Conservation (phyloP, 371 early-diverging fungal species). For the Circinella minor region DNA sequence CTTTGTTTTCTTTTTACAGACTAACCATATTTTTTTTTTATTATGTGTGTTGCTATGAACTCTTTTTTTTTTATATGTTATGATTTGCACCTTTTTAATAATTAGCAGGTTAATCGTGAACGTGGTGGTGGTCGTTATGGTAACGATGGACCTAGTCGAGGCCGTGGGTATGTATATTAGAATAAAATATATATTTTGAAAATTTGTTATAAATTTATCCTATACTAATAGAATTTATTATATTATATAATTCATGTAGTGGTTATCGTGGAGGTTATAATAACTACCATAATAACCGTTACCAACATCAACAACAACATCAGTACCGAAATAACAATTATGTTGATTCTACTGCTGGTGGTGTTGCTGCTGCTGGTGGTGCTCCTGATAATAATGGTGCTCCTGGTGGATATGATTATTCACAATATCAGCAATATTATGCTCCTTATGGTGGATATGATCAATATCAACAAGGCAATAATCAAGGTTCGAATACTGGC, state of each 20-base stretch:
- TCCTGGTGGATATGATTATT: constrained; percentile 34
- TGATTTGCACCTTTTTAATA: not conserved
- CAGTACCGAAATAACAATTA: constrained; percentile 13
- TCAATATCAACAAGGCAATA: constrained; percentile 13
- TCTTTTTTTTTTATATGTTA: not conserved
- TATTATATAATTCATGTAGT: not conserved
- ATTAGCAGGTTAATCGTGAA: constrained; percentile 31
- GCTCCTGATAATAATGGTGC: constrained; percentile 4
- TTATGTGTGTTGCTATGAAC: not conserved
- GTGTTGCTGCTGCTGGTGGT: not conserved
- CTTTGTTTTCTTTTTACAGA: constrained; percentile 12
- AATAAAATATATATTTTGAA: constrained; percentile 8
- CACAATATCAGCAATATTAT: constrained; percentile 51
- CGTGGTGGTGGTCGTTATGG: constrained; percentile 29
- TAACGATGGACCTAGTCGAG: constrained; percentile 35
- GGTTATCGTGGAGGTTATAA: constrained; percentile 18
- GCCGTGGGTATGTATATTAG: constrained; percentile 26
- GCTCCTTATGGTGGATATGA: constrained; percentile 43
- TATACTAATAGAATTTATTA: not conserved
- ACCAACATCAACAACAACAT: constrained; percentile 19
- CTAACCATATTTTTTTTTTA: constrained; percentile 16
- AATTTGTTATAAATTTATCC: no score
- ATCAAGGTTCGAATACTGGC: constrained; percentile 1
- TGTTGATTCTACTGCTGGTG: constrained; percentile 14
- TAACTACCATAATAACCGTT: constrained; percentile 7